A percentile compares a stretch with the other conserved stretches of the same genome.
phyloP scores from a whole-genome alignment of 345 rosid species.

The Syzygium oleosum region DNA sequence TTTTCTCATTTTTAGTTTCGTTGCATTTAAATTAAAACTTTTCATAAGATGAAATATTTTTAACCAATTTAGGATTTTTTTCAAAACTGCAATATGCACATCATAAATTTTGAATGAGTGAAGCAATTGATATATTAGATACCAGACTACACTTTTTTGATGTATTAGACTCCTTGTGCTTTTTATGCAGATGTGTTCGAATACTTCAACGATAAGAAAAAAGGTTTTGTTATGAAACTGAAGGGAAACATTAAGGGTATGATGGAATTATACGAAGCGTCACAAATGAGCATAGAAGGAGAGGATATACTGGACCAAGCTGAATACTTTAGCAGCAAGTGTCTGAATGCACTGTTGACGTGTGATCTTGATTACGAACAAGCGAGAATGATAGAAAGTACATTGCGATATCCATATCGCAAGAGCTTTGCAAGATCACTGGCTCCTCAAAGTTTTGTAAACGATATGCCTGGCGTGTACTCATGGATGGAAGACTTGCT shows the following conservation, averaged over 20 bases:
- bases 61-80: not conserved
- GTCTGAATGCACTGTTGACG: not conserved
- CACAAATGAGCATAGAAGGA: slow-evolving; percentile 30
- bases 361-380: not conserved
- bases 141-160: not conserved
- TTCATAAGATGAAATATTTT: not conserved
- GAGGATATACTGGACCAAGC: slow-evolving; percentile 35
- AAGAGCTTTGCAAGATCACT: slow-evolving; percentile 4
- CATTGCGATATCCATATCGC: not conserved
- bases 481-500: slow-evolving; percentile 6
- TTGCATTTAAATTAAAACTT: too few species aligned
- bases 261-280: slow-evolving; percentile 37
- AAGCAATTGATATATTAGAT: not conserved
- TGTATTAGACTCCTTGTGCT: not conserved
- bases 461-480: not conserved
- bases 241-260: slow-evolving; percentile 6
- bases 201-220: slow-evolving; percentile 10
- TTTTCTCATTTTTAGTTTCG: not conserved
- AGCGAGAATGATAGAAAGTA: not conserved
- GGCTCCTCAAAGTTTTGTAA: not conserved
- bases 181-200: slow-evolving; percentile 17
- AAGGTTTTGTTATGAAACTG: not conserved
- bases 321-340: slow-evolving; percentile 1
- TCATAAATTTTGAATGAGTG: not conserved
- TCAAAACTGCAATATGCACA: not conserved